These are phyloP conservation scores for Boechera stricta DNA, from an alignment of 345 rosid species.

Conservation along the genomic window DNA sequence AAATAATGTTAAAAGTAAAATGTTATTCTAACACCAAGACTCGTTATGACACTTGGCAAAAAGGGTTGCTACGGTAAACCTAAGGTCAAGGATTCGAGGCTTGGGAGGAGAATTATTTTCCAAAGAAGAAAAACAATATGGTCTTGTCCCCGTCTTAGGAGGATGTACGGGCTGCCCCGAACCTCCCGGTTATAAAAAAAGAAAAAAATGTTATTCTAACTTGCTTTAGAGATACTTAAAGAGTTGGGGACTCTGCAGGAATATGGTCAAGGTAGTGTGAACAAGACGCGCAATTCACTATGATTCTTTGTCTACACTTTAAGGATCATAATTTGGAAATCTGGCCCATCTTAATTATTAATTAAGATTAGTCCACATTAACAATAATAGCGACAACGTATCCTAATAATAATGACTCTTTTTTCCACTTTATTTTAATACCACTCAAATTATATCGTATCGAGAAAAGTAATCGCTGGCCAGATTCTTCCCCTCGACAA, in stretches of 20 bases:
- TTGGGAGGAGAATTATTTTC: too few species aligned
- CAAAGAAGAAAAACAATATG: too few species aligned
- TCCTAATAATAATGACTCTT: constrained; percentile 7
- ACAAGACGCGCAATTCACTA: neutral
- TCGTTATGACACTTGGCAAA: too few species aligned
- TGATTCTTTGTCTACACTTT: constrained; percentile 29
- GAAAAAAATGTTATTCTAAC: too few species aligned
- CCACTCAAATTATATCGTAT: constrained; percentile 38
- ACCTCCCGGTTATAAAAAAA: too few species aligned
- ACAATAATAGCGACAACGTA: constrained; percentile 39
- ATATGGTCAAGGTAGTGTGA: constrained; percentile 4
- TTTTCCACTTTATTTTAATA: constrained; percentile 33
- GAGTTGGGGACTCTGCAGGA: neutral
- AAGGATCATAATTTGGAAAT: constrained; percentile 4
- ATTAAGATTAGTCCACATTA: constrained; percentile 24
- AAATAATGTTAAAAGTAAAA: too few species aligned
- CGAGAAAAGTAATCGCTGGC: constrained; percentile 19
- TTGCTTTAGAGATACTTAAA: too few species aligned
- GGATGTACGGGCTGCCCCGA: too few species aligned
- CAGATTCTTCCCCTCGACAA: constrained; percentile 32
- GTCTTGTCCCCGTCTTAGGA: too few species aligned
- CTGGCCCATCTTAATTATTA: constrained; percentile 22
- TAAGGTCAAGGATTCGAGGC: too few species aligned
- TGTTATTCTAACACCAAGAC: too few species aligned
- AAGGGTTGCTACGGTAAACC: too few species aligned